Conservation (phyloP, 768 basidiomycete species). For the Amanita phalloides region DNA sequence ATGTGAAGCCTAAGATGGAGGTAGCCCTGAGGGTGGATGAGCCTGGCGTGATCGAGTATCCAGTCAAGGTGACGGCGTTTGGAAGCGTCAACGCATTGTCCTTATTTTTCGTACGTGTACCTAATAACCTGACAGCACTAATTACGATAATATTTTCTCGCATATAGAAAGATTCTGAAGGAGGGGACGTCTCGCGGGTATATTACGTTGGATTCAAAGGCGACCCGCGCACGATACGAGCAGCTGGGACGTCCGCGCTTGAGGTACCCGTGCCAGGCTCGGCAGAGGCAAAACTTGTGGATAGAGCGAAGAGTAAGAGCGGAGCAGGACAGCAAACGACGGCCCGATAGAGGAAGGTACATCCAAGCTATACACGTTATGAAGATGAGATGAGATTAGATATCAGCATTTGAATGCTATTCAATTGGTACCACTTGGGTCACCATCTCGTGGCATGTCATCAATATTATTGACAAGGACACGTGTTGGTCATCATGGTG, state of each 20-base stretch:
- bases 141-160: not conserved
- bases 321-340: constrained; percentile 42
- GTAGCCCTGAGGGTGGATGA: constrained; percentile 66
- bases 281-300: constrained; percentile 58
- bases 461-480: too few species aligned
- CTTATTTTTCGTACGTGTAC: constrained; percentile 63
- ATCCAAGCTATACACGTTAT: not conserved
- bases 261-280: constrained; percentile 77
- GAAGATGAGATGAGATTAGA: too few species aligned
- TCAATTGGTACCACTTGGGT: too few species aligned
- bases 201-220: constrained; percentile 85
- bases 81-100: constrained; percentile 64
- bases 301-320: constrained; percentile 45
- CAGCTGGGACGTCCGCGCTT: constrained; percentile 51
- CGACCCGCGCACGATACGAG: constrained; percentile 37
- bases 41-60: constrained; percentile 62
- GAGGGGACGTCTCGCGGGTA: constrained; percentile 52
- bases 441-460: too few species aligned
- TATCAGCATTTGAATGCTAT: too few species aligned
- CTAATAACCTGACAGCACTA: not conserved
- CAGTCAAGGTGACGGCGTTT: constrained; percentile 66
- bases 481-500: too few species aligned
- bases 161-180: constrained; percentile 52
- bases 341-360: not conserved
- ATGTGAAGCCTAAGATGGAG: constrained; percentile 57